phyloP scores from a whole-genome alignment of 2,329 filamentous ascomycete genomes.

The Alternaria arborescens region DNA sequence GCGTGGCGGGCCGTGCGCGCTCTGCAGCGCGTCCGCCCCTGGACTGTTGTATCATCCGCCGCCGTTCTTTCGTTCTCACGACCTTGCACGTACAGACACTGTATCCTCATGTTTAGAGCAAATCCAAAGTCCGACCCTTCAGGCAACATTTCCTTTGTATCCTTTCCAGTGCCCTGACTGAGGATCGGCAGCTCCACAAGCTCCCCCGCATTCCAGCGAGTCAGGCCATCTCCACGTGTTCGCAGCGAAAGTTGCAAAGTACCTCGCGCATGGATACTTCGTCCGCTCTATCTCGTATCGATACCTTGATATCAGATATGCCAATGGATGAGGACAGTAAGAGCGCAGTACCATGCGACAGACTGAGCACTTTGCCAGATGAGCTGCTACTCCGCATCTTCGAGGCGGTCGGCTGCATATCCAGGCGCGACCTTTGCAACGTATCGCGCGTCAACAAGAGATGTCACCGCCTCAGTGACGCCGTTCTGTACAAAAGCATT shows the following conservation, averaged over 20 bases:
- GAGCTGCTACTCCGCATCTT: slow-evolving; percentile 45
- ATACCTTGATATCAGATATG: slow-evolving; percentile 6
- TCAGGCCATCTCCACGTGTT: slow-evolving; percentile 24
- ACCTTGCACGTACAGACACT: not conserved
- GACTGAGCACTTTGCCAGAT: slow-evolving; percentile 35
- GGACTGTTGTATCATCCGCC: not conserved
- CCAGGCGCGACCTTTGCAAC: slow-evolving; percentile 40
- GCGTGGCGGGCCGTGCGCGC: slow-evolving; percentile 11
- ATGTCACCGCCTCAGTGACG: slow-evolving; percentile 43
- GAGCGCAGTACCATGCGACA: slow-evolving; percentile 15
- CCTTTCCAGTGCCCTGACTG: not conserved
- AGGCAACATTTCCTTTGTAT: slow-evolving; percentile 3
- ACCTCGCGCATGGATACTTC: slow-evolving; percentile 4
- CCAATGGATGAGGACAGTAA: slow-evolving; percentile 6
- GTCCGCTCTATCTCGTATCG: not conserved
- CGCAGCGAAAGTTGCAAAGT: slow-evolving; percentile 13
- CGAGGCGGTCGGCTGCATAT: slow-evolving; percentile 34
- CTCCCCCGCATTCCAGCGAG: slow-evolving; percentile 20
- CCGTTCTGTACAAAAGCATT: slow-evolving; percentile 44
- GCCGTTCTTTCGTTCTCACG: not conserved
- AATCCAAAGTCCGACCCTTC: not conserved
- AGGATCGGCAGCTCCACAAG: slow-evolving; percentile 9
- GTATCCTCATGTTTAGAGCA: not conserved
- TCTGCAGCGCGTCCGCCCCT: not conserved
- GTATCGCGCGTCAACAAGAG: slow-evolving; percentile 42